Evolutionary conservation across 371 early-diverging fungal species (phyloP), one percentile per base, ranked within the genome.

Genomic region (Synchytrium microbalum): DNA sequence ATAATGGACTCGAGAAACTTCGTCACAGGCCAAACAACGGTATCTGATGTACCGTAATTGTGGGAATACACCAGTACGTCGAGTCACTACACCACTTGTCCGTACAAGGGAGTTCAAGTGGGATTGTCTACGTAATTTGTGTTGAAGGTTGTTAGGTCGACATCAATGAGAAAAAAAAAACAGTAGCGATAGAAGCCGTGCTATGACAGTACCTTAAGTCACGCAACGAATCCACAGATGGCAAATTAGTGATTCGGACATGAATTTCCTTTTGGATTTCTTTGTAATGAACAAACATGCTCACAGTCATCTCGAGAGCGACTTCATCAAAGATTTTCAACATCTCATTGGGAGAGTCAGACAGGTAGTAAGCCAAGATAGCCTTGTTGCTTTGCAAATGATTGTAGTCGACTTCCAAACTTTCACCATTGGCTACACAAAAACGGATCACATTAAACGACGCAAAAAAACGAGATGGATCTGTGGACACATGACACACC

Each of bases 21-120:
- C 87, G 32, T 89, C 91, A 80, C 99, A 99, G 77, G 95, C 96
- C 59, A 81, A 84, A 74, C 99, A 99, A 76, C 92, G 90, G 72
- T 88, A 99, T 75, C 95, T 98, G 63, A 97, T 95, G 76, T 95
- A 92, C 72, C 93, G 96, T 53, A 97, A 83, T 72, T 96, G 93
- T 54, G 99, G 99, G 74, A 95, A 95, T 2, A 99, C 95, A 54
- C 90, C 89, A 0, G 95, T 90, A 65, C 99, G 86, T 56, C 96
- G 85, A 1, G 98, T 97, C 2, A 99, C 96, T 0, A 99, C 96
- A 64, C 99, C 99, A 32, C 83, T 78, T 1, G 99, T 91, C 54
- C 92, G 86, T 46, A 99, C 91, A 46, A 99, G 82, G 54, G 88
- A 88, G 76, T 97, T 97, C 66, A 99, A 75, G 75, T 99, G 95